Base-by-base conservation (phyloP, 2,329 filamentous ascomycete species). In the Zasmidium angulare region DNA sequence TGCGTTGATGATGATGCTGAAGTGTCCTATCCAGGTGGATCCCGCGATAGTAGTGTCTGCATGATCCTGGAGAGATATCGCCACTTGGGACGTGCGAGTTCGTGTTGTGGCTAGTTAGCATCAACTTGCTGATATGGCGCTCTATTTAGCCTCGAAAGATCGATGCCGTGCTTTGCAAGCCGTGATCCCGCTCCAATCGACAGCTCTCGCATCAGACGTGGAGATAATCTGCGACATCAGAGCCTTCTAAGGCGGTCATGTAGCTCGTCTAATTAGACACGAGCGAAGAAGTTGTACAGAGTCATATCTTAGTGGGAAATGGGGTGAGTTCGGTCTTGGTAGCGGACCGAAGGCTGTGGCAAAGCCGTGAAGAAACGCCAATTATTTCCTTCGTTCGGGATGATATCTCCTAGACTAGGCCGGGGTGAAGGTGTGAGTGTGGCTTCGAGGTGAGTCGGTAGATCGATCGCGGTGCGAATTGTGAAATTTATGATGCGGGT, bases 1-100 rank as follows among this genome's bases (percentile, higher is more conserved):
- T 43, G 36, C 36, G 36, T 43, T 43, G 36, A 24, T 49, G 46
- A 50, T 50, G 49, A 50, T 50, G 49, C 49, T 50, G 24, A 19
- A 19, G 22, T 22, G 47, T 14, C 49, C 49, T 29, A 26, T 26
- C 9, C 10, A 29, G n/a, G 49, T 50, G 49, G 49, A 50, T 24
- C 49, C 49, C n/a, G n/a, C n/a, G 20, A 12, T 4, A 43, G n/a
- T 43, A 43, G 36, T 43, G 36, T 43, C n/a, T 43, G 36, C 36
- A 43, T 43, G n/a, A 43, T 17, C 36, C 36, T 43, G 36, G 36
- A 43, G n/a, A 43, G 9, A 43, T 17, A 43, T 19, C 7, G n/a
- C 36, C 36, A 43, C 36, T 43, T 29, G 36, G 36, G 36, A 19
- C 36, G 36, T 43, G 36, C 36, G 36, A 19, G n/a, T 43, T 43